Percentiles rank a stretch among this genome's conserved stretches.
phyloP scores from a whole-genome alignment of 805 yeast species.

The Nakazawaea ambrosiae region DNA sequence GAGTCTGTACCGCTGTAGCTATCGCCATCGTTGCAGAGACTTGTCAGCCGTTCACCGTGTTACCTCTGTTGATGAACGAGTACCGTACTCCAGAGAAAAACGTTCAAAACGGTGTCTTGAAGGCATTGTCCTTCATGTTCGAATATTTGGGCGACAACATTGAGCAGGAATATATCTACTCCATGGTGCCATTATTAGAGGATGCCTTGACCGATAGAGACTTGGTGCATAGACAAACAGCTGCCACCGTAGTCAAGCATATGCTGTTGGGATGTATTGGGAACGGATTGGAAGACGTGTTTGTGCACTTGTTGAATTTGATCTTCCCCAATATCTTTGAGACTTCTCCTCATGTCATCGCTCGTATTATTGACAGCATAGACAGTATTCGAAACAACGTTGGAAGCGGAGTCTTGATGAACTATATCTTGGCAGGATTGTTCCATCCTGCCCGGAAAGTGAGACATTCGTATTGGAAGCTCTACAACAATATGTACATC shows the following conservation, averaged over 20 bases:
- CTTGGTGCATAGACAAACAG: slow-evolving; percentile 91
- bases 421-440: slow-evolving; percentile 80
- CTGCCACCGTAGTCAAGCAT: slow-evolving; percentile 79
- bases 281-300: slow-evolving; percentile 69
- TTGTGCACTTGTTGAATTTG: slow-evolving; percentile 74
- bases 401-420: slow-evolving; percentile 70
- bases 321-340: slow-evolving; percentile 87
- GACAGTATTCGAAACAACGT: slow-evolving; percentile 64
- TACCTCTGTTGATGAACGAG: slow-evolving; percentile 95
- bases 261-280: slow-evolving; percentile 78
- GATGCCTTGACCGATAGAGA: slow-evolving; percentile 90
- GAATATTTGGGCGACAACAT: slow-evolving; percentile 75
- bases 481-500: slow-evolving; percentile 71
- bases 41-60: slow-evolving; percentile 86
- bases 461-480: slow-evolving; percentile 76
- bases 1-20: slow-evolving; percentile 97
- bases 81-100: slow-evolving; percentile 86
- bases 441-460: slow-evolving; percentile 93
- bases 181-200: slow-evolving; percentile 71
- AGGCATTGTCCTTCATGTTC: slow-evolving; percentile 84
- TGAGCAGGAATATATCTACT: slow-evolving; percentile 75
- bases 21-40: slow-evolving; percentile 93
- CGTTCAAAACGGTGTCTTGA: slow-evolving; percentile 92
- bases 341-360: slow-evolving; percentile 92
- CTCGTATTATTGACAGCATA: slow-evolving; percentile 72